A percentile compares a stretch with the other conserved stretches of the same genome.
Conservation (phyloP, 768 basidiomycete genomes). For the Mycena epipterygia region DNA sequence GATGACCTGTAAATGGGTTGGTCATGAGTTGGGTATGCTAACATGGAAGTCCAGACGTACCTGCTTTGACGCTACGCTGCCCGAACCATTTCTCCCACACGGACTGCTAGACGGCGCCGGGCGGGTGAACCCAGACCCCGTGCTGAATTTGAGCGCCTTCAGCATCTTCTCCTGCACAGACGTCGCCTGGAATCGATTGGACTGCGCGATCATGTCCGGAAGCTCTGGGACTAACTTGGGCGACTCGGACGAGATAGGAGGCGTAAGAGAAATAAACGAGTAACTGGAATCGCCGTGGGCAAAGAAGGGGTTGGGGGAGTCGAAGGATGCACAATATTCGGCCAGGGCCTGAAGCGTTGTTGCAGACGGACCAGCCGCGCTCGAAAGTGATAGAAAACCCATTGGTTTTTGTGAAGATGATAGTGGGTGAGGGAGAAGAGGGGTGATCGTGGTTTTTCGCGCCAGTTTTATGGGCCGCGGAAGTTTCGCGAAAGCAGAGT, state of each 20-base stretch:
- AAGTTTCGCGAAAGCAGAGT: background rate
- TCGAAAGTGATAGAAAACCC: conserved; percentile 7
- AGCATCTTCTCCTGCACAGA: conserved; percentile 22
- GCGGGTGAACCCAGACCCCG: conserved; percentile 25
- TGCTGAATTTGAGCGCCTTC: conserved; percentile 16
- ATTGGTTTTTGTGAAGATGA: conserved; percentile 5
- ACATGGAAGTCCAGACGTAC: background rate
- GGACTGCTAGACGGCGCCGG: background rate
- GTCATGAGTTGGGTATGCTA: background rate
- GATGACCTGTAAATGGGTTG: background rate
- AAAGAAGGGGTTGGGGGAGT: conserved; percentile 8
- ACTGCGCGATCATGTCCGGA: conserved; percentile 3
- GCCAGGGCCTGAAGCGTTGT: conserved; percentile 21
- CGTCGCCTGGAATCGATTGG: conserved; percentile 17
- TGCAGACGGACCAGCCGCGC: conserved; percentile 22
- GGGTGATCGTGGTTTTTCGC: background rate
- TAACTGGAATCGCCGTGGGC: background rate
- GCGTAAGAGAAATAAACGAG: background rate
- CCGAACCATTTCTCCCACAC: background rate
- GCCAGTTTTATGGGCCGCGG: background rate
- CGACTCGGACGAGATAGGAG: background rate
- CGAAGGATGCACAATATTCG: conserved; percentile 27
- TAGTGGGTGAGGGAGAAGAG: conserved; percentile 9
- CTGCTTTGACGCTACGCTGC: background rate
- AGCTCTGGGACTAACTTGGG: conserved; percentile 7